A percentile compares a stretch with the other conserved stretches of the same genome.
phyloP scores from a whole-genome alignment of 2,329 filamentous ascomycete species.

The Lachnellula willkommii region DNA sequence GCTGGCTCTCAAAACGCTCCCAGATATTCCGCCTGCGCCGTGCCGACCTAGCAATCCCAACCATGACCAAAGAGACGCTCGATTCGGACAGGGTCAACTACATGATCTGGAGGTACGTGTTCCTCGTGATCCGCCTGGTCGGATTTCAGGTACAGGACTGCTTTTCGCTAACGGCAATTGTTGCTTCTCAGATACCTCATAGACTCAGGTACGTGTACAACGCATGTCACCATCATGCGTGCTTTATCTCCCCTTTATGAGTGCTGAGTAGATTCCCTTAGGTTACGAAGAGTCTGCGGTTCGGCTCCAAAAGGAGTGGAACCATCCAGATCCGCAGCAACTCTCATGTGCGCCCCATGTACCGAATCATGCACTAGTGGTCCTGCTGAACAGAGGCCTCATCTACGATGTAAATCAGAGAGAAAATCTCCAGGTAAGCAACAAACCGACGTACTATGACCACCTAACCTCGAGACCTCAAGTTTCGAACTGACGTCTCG shows the following conservation, averaged over 20 bases:
- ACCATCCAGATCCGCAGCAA: constrained; percentile 55
- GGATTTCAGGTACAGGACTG: constrained; percentile 23
- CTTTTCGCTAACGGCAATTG: constrained; percentile 28
- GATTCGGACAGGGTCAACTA: constrained; percentile 65
- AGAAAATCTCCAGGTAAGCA: constrained; percentile 34
- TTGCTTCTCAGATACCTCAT: constrained; percentile 31
- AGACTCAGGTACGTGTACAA: constrained; percentile 30
- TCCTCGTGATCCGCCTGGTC: constrained; percentile 28
- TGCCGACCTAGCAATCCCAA: constrained; percentile 11
- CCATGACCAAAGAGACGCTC: constrained; percentile 38
- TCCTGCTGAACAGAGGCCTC: constrained; percentile 58
- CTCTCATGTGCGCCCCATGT: constrained; percentile 61
- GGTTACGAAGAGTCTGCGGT: constrained; percentile 64
- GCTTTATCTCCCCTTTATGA: background rate
- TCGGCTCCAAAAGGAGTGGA: constrained; percentile 66
- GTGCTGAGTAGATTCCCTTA: constrained; percentile 31
- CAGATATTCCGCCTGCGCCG: constrained; percentile 1
- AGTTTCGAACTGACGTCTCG: constrained; percentile 5
- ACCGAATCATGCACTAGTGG: constrained; percentile 58
- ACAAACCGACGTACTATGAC: background rate
- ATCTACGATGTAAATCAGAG: constrained; percentile 56
- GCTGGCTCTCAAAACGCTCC: constrained; percentile 3
- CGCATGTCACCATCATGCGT: constrained; percentile 1
- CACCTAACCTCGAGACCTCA: background rate
- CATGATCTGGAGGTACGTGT: constrained; percentile 63